Percentiles rank a stretch among this genome's conserved stretches.
These are phyloP conservation scores for Bolboschoenoplectus hybrid DNA, from an alignment of 202 grass and related monocot species.

Conservation along the genomic window DNA sequence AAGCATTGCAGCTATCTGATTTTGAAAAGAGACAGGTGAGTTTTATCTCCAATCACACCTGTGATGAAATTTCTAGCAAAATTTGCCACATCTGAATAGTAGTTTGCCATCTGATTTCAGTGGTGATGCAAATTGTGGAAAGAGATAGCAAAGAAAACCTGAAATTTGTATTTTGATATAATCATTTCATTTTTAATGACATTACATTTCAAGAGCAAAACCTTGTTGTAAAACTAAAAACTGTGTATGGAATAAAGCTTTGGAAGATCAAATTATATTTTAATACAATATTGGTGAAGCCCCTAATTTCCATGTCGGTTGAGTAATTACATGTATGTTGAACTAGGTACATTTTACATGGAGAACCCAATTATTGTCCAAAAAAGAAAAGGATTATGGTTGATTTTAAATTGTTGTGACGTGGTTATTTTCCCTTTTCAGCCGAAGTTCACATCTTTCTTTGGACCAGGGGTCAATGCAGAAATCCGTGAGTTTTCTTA, in stretches of 20 bases:
- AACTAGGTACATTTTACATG: background rate
- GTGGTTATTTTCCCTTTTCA: slow-evolving; percentile 41
- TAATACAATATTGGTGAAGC: background rate
- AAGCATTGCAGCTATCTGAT: slow-evolving; percentile 82
- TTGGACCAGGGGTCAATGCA: slow-evolving; percentile 84
- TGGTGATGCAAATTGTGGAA: background rate
- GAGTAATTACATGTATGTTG: background rate
- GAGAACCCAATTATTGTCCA: slow-evolving; percentile 15
- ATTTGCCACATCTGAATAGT: background rate
- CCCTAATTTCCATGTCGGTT: background rate
- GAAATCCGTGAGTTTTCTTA: slow-evolving; percentile 74
- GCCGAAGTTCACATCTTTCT: slow-evolving; percentile 96
- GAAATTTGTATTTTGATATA: slow-evolving; percentile 2
- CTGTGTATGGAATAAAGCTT: background rate
- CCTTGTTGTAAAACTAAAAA: background rate
- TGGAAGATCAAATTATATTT: slow-evolving; percentile 11
- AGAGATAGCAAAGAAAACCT: background rate
- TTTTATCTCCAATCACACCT: slow-evolving; percentile 20
- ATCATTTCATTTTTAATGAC: slow-evolving; percentile 16
- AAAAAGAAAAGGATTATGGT: slow-evolving; percentile 12
- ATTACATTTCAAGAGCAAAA: slow-evolving; percentile 13
- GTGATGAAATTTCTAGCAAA: slow-evolving; percentile 13
- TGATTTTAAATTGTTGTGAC: slow-evolving; percentile 32
- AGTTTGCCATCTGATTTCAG: background rate
- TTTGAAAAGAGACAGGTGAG: slow-evolving; percentile 96